Percentiles rank a stretch among this genome's conserved stretches.
phyloP scores from a whole-genome alignment of 257 asterid genomes.

The Fraxinus quadrangulata region DNA sequence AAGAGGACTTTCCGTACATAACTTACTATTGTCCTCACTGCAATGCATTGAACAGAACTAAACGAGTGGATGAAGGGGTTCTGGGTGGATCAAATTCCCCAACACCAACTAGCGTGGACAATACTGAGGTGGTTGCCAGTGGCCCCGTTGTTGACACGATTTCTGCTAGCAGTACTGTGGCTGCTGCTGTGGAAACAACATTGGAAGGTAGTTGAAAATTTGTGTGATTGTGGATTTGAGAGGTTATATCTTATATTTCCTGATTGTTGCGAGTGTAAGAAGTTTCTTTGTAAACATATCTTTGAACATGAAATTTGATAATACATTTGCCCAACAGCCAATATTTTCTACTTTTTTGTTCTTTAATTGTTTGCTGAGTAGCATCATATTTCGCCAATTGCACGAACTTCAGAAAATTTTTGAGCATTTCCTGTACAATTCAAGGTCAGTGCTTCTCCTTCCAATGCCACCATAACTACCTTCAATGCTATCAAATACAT shows the following conservation, averaged over 20 bases:
- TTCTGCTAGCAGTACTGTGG: slow-evolving; percentile 16
- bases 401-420: too few species aligned
- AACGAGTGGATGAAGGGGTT: slow-evolving; percentile 39
- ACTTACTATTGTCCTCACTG: slow-evolving; percentile 94
- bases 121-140: slow-evolving; percentile 24
- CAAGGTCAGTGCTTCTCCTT: too few species aligned
- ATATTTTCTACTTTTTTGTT: not conserved
- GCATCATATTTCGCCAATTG: not conserved
- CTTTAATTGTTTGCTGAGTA: not conserved
- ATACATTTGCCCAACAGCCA: not conserved
- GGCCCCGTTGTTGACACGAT: slow-evolving; percentile 15
- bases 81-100: slow-evolving; percentile 42
- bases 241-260: not conserved
- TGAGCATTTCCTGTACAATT: too few species aligned
- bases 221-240: not conserved
- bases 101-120: slow-evolving; percentile 20
- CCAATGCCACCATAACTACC: not conserved
- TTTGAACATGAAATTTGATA: not conserved
- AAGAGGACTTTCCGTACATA: slow-evolving; percentile 70
- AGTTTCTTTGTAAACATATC: not conserved
- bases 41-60: slow-evolving; percentile 68
- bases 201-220: not conserved
- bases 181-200: slow-evolving; percentile 3
- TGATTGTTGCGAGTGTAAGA: not conserved
- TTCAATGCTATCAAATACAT: not conserved